A percentile compares a stretch with the other conserved stretches of the same genome.
Conservation (phyloP, 1,284 basidiomycete genomes). For the Ustilago vetiveriae region DNA sequence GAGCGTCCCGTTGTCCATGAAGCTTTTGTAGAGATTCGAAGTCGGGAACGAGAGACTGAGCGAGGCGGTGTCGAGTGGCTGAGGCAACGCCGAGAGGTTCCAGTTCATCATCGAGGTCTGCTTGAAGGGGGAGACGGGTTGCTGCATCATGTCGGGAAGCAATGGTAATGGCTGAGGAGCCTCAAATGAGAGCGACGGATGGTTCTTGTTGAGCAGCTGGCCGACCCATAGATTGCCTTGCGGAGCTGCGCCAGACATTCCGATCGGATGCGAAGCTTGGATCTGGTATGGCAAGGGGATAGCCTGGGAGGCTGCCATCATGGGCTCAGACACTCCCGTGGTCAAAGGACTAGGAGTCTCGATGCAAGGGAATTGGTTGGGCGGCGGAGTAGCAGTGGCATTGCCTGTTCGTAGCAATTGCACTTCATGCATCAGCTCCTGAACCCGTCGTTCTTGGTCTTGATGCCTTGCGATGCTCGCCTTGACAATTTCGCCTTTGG, state of each 20-base stretch:
- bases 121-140: slow-evolving; percentile 46
- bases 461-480: slow-evolving; percentile 42
- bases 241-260: background rate
- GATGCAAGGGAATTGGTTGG: slow-evolving; percentile 1
- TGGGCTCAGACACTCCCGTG: slow-evolving; percentile 7
- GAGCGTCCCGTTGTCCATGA: slow-evolving; percentile 21
- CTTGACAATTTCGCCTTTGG: slow-evolving; percentile 53
- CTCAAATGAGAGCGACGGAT: slow-evolving; percentile 13
- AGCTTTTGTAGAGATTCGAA: slow-evolving; percentile 3
- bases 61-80: slow-evolving; percentile 21
- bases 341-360: slow-evolving; percentile 13
- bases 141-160: slow-evolving; percentile 18
- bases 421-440: slow-evolving; percentile 31
- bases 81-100: slow-evolving; percentile 22
- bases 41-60: slow-evolving; percentile 12
- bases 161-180: slow-evolving; percentile 10
- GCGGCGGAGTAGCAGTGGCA: background rate
- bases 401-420: slow-evolving; percentile 28
- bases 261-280: slow-evolving; percentile 34
- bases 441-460: slow-evolving; percentile 39
- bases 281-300: slow-evolving; percentile 30
- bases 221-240: slow-evolving; percentile 37
- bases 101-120: slow-evolving; percentile 40
- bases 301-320: slow-evolving; percentile 11
- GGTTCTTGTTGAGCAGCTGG: slow-evolving; percentile 35